Conservation (phyloP, 2,329 filamentous ascomycete genomes). For the Neoscytalidium dimidiatum region DNA sequence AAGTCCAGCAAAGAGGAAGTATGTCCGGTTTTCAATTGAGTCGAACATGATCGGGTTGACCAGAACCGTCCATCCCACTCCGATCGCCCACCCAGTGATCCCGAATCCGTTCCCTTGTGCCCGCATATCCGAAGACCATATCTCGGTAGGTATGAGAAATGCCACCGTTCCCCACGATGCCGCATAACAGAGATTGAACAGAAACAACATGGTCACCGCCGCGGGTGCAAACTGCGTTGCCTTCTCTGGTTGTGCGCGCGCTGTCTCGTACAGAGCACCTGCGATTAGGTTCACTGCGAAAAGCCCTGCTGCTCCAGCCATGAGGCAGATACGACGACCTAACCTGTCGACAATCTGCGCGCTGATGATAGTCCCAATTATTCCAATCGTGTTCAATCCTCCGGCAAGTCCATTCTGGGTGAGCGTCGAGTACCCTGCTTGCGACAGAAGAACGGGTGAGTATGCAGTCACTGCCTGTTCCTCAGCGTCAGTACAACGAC, state of each 20-base stretch:
- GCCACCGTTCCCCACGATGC: slow-evolving; percentile 54
- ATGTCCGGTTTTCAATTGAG: slow-evolving; percentile 50
- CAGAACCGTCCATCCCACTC: slow-evolving; percentile 56
- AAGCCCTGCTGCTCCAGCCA: slow-evolving; percentile 41
- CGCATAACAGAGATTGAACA: slow-evolving; percentile 55
- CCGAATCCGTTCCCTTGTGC: slow-evolving; percentile 62
- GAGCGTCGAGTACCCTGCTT: slow-evolving; percentile 40
- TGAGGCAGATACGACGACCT: slow-evolving; percentile 46
- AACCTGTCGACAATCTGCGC: slow-evolving; percentile 54
- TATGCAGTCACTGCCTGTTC: slow-evolving; percentile 32
- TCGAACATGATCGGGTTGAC: slow-evolving; percentile 57
- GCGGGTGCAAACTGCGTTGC: slow-evolving; percentile 46
- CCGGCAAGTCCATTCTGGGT: slow-evolving; percentile 53
- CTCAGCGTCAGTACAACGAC: neutral
- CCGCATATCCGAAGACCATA: slow-evolving; percentile 58
- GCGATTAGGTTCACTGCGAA: slow-evolving; percentile 47
- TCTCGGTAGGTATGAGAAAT: slow-evolving; percentile 56
- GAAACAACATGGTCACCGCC: slow-evolving; percentile 51
- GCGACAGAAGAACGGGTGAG: slow-evolving; percentile 34
- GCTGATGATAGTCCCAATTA: slow-evolving; percentile 54
- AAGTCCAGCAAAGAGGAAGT: slow-evolving; percentile 54
- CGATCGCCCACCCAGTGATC: slow-evolving; percentile 62
- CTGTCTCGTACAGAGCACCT: slow-evolving; percentile 22
- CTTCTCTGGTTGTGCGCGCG: slow-evolving; percentile 25
- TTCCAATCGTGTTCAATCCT: slow-evolving; percentile 54